Evolutionary conservation across 1,284 basidiomycete genomes (phyloP).

Genomic region (Fomitopsis pinicola): DNA sequence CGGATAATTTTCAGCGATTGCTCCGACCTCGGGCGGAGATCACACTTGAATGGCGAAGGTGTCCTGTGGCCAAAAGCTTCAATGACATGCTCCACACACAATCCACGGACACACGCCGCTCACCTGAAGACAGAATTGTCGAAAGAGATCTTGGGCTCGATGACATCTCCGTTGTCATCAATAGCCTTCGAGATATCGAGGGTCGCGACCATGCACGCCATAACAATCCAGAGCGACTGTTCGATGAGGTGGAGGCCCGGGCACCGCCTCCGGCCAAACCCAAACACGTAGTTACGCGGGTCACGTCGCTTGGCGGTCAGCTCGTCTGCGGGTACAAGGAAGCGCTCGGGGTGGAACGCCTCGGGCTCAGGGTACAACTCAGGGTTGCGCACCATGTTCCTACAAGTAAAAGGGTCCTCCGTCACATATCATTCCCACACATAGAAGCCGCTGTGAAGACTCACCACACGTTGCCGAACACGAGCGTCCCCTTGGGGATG

Average conservation of each 20-base stretch:
- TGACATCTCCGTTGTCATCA: constrained; percentile 36
- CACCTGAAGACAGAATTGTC: constrained; percentile 42
- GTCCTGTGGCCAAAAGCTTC: constrained; percentile 19
- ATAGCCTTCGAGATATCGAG: constrained; percentile 37
- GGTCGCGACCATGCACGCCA: constrained; percentile 40
- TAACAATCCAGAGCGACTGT: constrained; percentile 42
- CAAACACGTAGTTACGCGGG: constrained; percentile 32
- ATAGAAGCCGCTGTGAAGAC: not conserved
- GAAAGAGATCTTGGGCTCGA: constrained; percentile 37
- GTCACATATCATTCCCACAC: not conserved
- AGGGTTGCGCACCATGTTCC: constrained; percentile 35
- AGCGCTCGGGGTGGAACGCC: constrained; percentile 35
- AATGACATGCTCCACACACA: constrained; percentile 4
- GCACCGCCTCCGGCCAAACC: constrained; percentile 35
- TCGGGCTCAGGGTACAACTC: constrained; percentile 34
- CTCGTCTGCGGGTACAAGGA: constrained; percentile 24
- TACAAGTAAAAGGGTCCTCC: not conserved
- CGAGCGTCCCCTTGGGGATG: constrained; percentile 31
- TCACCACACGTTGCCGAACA: constrained; percentile 34
- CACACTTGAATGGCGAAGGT: constrained; percentile 25
- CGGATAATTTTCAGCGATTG: constrained; percentile 23
- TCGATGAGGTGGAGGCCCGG: constrained; percentile 45
- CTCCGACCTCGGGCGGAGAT: constrained; percentile 25
- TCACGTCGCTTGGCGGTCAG: constrained; percentile 24
- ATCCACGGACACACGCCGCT: constrained; percentile 2